Evolutionary conservation across 1,139 yeast species (phyloP).

Genomic region (Yamadazyma triangularis): DNA sequence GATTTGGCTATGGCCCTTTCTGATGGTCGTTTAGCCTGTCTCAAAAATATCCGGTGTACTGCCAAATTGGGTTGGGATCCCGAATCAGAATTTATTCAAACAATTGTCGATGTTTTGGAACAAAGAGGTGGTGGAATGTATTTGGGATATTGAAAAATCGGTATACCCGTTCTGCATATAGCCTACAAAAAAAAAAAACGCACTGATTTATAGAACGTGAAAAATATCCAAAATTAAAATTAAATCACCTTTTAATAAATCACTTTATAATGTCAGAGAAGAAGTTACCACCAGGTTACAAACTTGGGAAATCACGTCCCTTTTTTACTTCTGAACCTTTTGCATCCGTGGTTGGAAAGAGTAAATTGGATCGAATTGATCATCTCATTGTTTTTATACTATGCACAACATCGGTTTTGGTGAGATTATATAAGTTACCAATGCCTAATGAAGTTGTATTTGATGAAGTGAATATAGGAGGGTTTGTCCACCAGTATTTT

Average conservation of each 20-base stretch:
- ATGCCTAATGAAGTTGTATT: constrained; percentile 82
- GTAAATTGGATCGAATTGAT: constrained; percentile 13
- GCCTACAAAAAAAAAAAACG: too few relatives aligned
- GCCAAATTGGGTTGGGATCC: constrained; percentile 88
- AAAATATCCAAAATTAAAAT: too few relatives aligned
- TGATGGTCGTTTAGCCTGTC: constrained; percentile 69
- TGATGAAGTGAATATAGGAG: constrained; percentile 73
- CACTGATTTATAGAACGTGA: too few relatives aligned
- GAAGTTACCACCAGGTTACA: constrained; percentile 17
- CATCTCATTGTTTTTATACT: constrained; percentile 18
- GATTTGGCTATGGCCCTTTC: constrained; percentile 81
- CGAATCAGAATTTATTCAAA: constrained; percentile 57
- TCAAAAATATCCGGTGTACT: constrained; percentile 63
- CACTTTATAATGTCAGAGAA: too few relatives aligned
- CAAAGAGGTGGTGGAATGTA: constrained; percentile 42
- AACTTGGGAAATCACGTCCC: constrained; percentile 17
- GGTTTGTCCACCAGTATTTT: constrained; percentile 42
- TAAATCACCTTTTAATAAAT: too few relatives aligned
- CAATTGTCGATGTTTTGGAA: constrained; percentile 35
- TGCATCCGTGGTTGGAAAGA: constrained; percentile 4
- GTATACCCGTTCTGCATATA: too few relatives aligned
- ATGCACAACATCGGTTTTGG: constrained; percentile 16
- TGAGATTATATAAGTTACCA: constrained; percentile 54
- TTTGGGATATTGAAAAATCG: constrained; percentile 43
- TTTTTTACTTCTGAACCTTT: constrained; percentile 7